Evolutionary conservation across 306 rosid species (phyloP).

Genomic region (Phaseolus lunatus): DNA sequence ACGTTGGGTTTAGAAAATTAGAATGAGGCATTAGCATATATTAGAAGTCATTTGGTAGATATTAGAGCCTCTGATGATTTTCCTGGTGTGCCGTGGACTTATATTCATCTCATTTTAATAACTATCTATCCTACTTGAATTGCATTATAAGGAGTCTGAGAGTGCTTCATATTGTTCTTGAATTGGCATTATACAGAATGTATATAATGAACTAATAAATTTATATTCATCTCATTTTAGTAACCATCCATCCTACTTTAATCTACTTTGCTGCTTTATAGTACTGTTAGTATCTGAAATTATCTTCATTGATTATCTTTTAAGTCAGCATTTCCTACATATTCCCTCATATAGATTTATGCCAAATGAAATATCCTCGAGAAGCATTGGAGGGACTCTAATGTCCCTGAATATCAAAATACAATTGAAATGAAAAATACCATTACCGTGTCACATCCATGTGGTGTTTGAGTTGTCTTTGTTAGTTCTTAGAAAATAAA

Average conservation of each 20-base stretch:
- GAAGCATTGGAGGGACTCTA: not conserved
- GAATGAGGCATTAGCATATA: slow-evolving; percentile 7
- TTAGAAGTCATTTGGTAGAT: not conserved
- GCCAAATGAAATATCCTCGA: not conserved
- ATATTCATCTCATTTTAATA: slow-evolving; percentile 8
- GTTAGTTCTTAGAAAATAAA: slow-evolving; percentile 5
- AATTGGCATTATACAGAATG: no score
- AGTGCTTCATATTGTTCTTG: not conserved
- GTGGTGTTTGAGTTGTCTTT: slow-evolving; percentile 20
- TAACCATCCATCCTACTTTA: not conserved
- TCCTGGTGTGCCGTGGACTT: slow-evolving; percentile 13
- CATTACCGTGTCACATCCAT: not conserved
- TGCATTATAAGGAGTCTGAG: slow-evolving; percentile 1
- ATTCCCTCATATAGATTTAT: not conserved
- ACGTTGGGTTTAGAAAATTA: not conserved
- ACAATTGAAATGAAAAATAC: not conserved
- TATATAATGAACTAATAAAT: no score
- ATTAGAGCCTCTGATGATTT: slow-evolving; percentile 24
- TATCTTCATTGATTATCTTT: not conserved
- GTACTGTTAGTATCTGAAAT: slow-evolving; percentile 18
- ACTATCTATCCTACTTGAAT: not conserved
- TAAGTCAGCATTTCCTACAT: not conserved
- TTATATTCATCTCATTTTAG: no score
- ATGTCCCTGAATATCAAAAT: not conserved
- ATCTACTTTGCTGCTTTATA: slow-evolving; percentile 31